Percentiles rank a stretch among this genome's conserved stretches.
These are phyloP conservation scores for Magnusiomyces clavatus DNA, from an alignment of 1,139 yeast genomes.

Conservation along the genomic window DNA sequence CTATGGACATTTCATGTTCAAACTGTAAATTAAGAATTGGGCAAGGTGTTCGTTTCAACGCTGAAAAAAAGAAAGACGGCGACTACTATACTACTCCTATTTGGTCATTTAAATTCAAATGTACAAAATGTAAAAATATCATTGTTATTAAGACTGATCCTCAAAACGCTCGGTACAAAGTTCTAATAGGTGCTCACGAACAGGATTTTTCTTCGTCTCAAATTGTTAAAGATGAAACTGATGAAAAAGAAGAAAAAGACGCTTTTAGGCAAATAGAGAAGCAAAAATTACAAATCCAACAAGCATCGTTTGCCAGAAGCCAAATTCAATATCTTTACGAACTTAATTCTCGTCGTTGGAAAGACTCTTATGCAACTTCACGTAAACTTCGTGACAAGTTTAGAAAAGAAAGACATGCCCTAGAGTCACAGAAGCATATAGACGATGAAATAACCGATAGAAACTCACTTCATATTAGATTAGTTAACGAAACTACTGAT, in stretches of 20 bases:
- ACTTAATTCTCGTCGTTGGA: slow-evolving; percentile 18
- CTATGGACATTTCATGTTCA: slow-evolving; percentile 26
- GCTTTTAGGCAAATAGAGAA: slow-evolving; percentile 51
- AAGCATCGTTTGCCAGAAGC: background rate
- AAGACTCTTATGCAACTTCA: slow-evolving; percentile 19
- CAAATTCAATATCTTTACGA: slow-evolving; percentile 12
- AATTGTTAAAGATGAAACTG: too few species aligned
- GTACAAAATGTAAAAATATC: slow-evolving; percentile 24
- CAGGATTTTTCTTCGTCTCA: too few species aligned
- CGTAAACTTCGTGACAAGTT: slow-evolving; percentile 19
- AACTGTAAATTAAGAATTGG: slow-evolving; percentile 25
- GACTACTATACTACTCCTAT: slow-evolving; percentile 27
- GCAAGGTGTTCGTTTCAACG: slow-evolving; percentile 31
- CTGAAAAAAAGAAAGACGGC: slow-evolving; percentile 28
- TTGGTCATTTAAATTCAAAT: slow-evolving; percentile 28
- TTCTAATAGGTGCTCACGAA: slow-evolving; percentile 23
- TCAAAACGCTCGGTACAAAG: slow-evolving; percentile 25
- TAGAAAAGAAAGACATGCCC: slow-evolving; percentile 15
- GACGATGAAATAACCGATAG: slow-evolving; percentile 13
- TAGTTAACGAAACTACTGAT: slow-evolving; percentile 5
- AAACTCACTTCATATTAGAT: slow-evolving; percentile 14
- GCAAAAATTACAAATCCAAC: slow-evolving; percentile 13
- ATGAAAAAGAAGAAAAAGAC: slow-evolving; percentile 61
- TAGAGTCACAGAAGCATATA: slow-evolving; percentile 13
- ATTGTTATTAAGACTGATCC: slow-evolving; percentile 31